Conservation (phyloP, 2,329 filamentous ascomycete genomes). For the Fusarium pilosicola region DNA sequence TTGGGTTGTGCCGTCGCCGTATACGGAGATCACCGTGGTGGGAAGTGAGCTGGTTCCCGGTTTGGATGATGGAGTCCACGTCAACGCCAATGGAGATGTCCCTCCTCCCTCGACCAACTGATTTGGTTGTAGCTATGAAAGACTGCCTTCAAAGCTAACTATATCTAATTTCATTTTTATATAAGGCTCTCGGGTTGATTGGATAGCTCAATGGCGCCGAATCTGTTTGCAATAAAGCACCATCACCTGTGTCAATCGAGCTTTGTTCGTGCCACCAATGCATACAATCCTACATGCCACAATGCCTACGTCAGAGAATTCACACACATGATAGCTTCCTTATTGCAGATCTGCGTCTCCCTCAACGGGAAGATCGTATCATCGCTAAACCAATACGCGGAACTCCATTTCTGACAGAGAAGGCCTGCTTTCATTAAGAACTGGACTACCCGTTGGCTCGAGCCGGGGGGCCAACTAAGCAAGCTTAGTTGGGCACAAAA, state of each 20-base stretch:
- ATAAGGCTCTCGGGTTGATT: neutral
- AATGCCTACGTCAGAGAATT: neutral
- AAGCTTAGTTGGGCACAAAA: no score
- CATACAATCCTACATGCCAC: neutral
- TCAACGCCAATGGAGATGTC: neutral
- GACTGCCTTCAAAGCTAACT: no score
- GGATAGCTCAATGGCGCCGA: no score
- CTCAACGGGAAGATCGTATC: neutral
- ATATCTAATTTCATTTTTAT: neutral
- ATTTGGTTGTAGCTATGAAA: accelerated
- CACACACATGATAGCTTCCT: neutral
- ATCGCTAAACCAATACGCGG: neutral
- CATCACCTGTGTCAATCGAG: no score
- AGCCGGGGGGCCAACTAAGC: no score
- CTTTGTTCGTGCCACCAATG: neutral
- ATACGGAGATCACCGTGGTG: neutral
- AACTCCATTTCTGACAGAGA: neutral
- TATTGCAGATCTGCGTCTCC: neutral
- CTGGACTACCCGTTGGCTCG: no score
- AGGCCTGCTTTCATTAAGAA: neutral
- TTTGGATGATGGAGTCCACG: neutral
- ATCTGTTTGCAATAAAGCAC: no score
- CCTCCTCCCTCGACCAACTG: neutral
- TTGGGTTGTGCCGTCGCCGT: neutral
- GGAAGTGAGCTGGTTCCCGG: neutral